These are phyloP conservation scores for Chondrostereum purpureum DNA, from an alignment of 1,284 basidiomycete species.

Conservation along the genomic window DNA sequence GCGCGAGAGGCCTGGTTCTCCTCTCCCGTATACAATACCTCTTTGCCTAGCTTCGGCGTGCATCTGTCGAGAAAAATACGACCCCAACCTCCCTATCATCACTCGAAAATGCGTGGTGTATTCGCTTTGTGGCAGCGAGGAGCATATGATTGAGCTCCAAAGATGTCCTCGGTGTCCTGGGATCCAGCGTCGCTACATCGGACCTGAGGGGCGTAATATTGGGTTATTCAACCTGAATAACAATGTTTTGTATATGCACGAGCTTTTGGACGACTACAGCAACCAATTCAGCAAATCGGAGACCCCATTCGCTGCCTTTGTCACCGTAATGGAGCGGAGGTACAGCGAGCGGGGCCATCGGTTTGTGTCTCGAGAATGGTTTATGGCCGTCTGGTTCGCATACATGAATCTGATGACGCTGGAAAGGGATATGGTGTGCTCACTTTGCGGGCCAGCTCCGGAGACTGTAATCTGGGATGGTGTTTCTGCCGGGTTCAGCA, in stretches of 20 bases:
- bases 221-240: conserved; percentile 26
- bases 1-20: neutral
- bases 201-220: conserved; percentile 17
- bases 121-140: neutral
- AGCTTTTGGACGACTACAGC: conserved; percentile 24
- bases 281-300: conserved; percentile 21
- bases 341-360: neutral
- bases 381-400: conserved; percentile 2
- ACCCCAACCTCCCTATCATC: neutral
- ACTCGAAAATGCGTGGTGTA: conserved; percentile 1
- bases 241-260: conserved; percentile 18
- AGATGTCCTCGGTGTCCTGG: conserved; percentile 1
- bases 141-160: neutral
- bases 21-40: neutral
- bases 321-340: conserved; percentile 6
- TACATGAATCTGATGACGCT: neutral
- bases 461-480: conserved; percentile 1
- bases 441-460: conserved; percentile 2
- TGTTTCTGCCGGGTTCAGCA: neutral
- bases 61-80: neutral
- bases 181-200: conserved; percentile 12
- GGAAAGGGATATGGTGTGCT: conserved; percentile 1
- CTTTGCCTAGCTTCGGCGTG: neutral
- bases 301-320: conserved; percentile 23
- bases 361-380: neutral